Conservation (phyloP, 2,329 filamentous ascomycete species). For the Colletotrichum lini region DNA sequence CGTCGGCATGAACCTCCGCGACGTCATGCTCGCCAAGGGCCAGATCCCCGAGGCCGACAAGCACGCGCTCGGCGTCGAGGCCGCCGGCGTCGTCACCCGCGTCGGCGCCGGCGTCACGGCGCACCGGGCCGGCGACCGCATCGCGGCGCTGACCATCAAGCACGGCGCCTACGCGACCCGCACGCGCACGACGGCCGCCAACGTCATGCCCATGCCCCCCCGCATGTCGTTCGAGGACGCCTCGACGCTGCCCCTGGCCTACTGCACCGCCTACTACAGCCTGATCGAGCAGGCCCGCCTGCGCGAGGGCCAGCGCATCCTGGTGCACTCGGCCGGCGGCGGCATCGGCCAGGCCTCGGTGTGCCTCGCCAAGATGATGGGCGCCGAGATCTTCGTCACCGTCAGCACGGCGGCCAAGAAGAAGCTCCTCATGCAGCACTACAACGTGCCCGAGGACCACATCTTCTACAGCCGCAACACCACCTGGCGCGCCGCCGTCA, state of each 20-base stretch:
- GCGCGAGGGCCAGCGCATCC: constrained; percentile 48
- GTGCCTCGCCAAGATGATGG: constrained; percentile 48
- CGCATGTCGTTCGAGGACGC: constrained; percentile 56
- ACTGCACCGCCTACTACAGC: constrained; percentile 53
- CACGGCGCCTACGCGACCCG: constrained; percentile 45
- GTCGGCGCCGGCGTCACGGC: constrained; percentile 49
- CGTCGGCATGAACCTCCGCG: constrained; percentile 62
- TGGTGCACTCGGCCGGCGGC: constrained; percentile 56
- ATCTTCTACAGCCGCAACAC: constrained; percentile 50
- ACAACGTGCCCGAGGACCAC: constrained; percentile 47
- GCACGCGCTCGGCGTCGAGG: constrained; percentile 50
- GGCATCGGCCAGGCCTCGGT: constrained; percentile 57
- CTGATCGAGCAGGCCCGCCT: constrained; percentile 52
- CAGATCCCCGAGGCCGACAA: constrained; percentile 51
- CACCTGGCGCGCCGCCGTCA: constrained; percentile 51
- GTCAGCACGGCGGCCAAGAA: constrained; percentile 50
- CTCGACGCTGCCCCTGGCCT: constrained; percentile 50
- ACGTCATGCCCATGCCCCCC: constrained; percentile 54
- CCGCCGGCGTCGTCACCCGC: constrained; percentile 51
- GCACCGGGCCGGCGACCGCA: constrained; percentile 51
- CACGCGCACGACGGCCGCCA: constrained; percentile 43
- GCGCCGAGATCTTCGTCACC: constrained; percentile 53
- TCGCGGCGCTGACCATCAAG: constrained; percentile 44
- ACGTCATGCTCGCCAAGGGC: constrained; percentile 61
- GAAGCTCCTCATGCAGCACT: constrained; percentile 48